Base-by-base conservation (phyloP, 140 eudicot genomes). In the Erigeron philadelphicus region DNA sequence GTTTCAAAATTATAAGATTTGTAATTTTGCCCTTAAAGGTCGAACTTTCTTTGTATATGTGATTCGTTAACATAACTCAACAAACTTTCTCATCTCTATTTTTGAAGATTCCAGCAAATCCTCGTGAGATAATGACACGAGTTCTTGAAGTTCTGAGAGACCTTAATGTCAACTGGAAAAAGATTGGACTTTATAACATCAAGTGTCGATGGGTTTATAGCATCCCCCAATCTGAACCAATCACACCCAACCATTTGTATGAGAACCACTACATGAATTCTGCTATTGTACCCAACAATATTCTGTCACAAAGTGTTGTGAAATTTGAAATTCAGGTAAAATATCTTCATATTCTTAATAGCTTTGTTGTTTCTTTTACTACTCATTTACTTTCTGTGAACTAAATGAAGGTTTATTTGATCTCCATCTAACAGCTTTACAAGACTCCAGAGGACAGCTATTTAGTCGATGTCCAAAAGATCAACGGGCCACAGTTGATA, bases 291-390 rank as follows among this genome's bases (percentile, higher is more conserved):
- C 50, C 80, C 49, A 76, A 75, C 71, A 58, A 68, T 53, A 68
- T 79, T 18, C 73, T 15, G 35, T 42, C 81, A 54, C 83, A 45
- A 45, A 67, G 49, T 62, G 72, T 71, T 44, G 88, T 88, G 6
- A 88, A 83, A 76, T 88, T 88, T 64, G 96, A 88, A 75, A 57
- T 88, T 68, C 96, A 88, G 92, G 95, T 88, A 83, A 52, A 47
- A 57, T 46, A 16, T 43, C 55, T 61, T 8, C 13, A 59, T 25
- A 13, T 48, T 53, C 66, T 7, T 21, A 52, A 40, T 50, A n/a
- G 19, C 56, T 5, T 15, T 47, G 11, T 42, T 42, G 3, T 0
- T 52, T 41, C 7, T 76, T 19, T 53, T 10, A 4, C 19, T 41
- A 44, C 38, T 49, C 25, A 7, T 68, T 63, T 38, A 5, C 10